Base-by-base conservation (phyloP, 768 basidiomycete genomes). In the Phylloporus scabripes region DNA sequence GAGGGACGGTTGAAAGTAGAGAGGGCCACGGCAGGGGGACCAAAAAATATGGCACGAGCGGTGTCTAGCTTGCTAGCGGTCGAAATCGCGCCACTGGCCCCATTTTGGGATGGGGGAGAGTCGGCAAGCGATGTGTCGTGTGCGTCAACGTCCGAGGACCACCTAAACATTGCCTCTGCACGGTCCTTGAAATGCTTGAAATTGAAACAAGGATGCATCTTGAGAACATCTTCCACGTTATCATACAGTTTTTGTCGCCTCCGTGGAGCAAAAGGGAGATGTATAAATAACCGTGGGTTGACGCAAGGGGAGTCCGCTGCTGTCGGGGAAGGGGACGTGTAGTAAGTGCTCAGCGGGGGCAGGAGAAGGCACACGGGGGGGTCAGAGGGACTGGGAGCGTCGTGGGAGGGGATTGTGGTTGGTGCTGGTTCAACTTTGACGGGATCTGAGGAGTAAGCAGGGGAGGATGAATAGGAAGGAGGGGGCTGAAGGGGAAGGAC, bases 191-290 rank as follows among this genome's bases (percentile, higher is more conserved):
- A 78, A 40, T 76, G 70, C 17, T 69, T 72, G 36, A 75, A 68
- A 58, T 77, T 77, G 61, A 79, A 72, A 38, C 69, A 78, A 14
- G 78, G 78, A 37, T 74, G 74, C 58, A 77, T 72, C 50, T 65
- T 68, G 64, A 77, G 68, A 1, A 70, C 68, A 43, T 74, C 71
- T 33, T 69, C 68, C 18, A 78, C 63, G 2, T 69, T 66, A 23
- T 67, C 64, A 7, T 71, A 63, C 2, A 75, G 65, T 20, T 64
- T 69, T 11, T 70, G 65, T 17, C 76, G 70, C 37, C 59, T 60
- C 14, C 65, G 60, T 1, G 68, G 62, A 1, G 71, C 61, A 24
- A 71, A 57, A 1, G 77, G 77, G 5, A 79, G 69, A n/a, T 68
- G 61, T 0, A 60, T 49, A 12, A 79, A 57, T 1, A 78, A 54